Evolutionary conservation across 2,329 filamentous ascomycete species (phyloP).

Genomic region (Alternaria gansuensis): DNA sequence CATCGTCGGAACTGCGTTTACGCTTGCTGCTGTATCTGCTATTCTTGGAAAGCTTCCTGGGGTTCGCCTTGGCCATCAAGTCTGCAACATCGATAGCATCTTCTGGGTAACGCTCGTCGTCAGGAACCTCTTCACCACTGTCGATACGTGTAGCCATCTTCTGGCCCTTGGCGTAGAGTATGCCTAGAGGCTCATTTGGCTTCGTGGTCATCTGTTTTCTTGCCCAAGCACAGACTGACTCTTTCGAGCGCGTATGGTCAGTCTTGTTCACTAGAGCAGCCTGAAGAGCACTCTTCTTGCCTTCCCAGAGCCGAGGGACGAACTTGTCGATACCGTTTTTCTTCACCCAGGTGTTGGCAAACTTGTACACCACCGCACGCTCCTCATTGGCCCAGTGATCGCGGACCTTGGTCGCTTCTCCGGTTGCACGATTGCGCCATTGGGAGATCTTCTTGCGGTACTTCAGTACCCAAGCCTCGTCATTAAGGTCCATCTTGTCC

Average conservation of each 20-base stretch:
- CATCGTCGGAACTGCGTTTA: neutral
- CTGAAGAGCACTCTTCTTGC: neutral
- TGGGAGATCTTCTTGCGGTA: conserved; percentile 3
- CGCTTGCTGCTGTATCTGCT: neutral
- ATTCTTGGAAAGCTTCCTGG: neutral
- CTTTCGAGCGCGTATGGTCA: neutral
- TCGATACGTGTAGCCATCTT: neutral
- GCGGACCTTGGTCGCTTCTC: neutral
- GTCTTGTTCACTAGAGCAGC: neutral
- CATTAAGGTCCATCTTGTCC: conserved; percentile 4
- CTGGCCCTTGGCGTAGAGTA: neutral
- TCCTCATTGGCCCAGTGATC: conserved; percentile 3
- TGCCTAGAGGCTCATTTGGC: conserved; percentile 2
- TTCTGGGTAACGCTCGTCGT: neutral
- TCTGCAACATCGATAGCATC: neutral
- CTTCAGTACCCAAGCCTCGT: neutral
- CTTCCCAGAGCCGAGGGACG: neutral
- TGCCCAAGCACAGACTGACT: conserved; percentile 2
- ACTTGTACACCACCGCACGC: neutral
- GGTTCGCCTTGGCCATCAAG: neutral
- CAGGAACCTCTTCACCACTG: neutral
- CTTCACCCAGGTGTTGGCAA: neutral
- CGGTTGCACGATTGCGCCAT: conserved; percentile 3
- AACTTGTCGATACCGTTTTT: neutral
- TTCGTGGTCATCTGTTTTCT: neutral